Evolutionary conservation across 2,329 filamentous ascomycete genomes (phyloP).

Genomic region (Macrophomina pseudophaseolina): DNA sequence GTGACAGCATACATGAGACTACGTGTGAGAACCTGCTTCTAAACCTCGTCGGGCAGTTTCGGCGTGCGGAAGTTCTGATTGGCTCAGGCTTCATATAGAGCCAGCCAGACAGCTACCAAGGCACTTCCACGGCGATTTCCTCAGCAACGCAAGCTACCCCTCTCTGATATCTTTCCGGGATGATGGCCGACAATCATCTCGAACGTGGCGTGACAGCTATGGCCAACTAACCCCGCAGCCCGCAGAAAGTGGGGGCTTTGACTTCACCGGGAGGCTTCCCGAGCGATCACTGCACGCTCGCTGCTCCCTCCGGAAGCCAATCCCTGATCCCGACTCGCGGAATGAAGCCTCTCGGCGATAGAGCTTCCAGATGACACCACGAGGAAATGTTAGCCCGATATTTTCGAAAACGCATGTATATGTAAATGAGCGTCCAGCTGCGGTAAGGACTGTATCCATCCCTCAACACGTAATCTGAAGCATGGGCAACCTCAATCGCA

Average conservation of each 20-base stretch:
- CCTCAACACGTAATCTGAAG: neutral
- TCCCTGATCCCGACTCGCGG: neutral
- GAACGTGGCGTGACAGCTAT: neutral
- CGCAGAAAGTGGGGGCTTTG: neutral
- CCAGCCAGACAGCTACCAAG: neutral
- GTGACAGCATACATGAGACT: neutral
- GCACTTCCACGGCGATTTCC: neutral
- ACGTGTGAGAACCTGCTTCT: too few species aligned
- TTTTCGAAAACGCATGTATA: neutral
- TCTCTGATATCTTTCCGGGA: neutral
- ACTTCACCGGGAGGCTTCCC: neutral
- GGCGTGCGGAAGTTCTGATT: constrained; percentile 5
- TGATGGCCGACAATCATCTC: neutral
- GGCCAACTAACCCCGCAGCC: neutral
- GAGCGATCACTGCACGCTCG: neutral
- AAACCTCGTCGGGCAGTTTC: neutral
- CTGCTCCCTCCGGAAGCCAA: neutral
- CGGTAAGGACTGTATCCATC: neutral
- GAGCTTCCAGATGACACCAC: neutral
- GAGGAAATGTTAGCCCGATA: neutral
- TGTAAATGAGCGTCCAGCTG: neutral
- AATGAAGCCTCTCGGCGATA: neutral
- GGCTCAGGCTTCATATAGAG: neutral
- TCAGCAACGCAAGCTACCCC: neutral
- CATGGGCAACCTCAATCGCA: constrained; percentile 34